Percentiles rank a stretch among this genome's conserved stretches.
Conservation (phyloP, 352 stramenopile species). For the Globisporangium nagaii region DNA sequence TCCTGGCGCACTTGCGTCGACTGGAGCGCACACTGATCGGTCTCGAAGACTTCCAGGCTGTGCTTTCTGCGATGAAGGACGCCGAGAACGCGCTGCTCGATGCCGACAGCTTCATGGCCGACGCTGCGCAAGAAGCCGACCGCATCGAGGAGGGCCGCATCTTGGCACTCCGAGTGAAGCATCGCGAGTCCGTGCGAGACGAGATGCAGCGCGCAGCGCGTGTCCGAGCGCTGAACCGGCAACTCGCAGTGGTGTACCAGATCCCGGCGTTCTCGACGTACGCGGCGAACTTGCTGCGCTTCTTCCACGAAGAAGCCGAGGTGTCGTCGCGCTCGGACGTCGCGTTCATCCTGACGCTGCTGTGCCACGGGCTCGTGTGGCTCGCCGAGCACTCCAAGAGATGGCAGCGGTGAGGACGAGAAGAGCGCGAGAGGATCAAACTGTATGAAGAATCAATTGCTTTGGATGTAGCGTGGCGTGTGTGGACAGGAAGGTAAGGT, state of each 20-base stretch:
- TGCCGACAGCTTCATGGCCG: conserved; percentile 50
- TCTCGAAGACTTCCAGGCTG: conserved; percentile 60
- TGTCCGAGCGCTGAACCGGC: conserved; percentile 52
- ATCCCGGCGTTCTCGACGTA: conserved; percentile 75
- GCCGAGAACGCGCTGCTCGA: conserved; percentile 60
- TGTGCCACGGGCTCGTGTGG: conserved; percentile 80
- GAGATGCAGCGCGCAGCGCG: conserved; percentile 68
- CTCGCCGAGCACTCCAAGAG: conserved; percentile 70
- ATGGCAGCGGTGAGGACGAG: conserved; percentile 34
- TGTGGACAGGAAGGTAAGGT: neutral
- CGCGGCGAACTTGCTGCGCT: conserved; percentile 54
- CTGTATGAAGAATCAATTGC: neutral
- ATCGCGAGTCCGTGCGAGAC: conserved; percentile 51
- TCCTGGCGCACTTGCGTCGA: conserved; percentile 68
- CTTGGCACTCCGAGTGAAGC: conserved; percentile 37
- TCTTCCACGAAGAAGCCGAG: conserved; percentile 74
- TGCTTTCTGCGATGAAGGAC: conserved; percentile 72
- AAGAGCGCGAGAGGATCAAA: no score
- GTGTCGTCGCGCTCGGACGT: conserved; percentile 66
- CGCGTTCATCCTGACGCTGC: conserved; percentile 69
- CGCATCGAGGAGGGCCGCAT: conserved; percentile 33
- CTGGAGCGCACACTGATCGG: conserved; percentile 44
- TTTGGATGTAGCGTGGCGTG: neutral
- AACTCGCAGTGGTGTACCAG: conserved; percentile 68
- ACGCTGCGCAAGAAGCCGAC: conserved; percentile 37